phyloP scores from a whole-genome alignment of 768 basidiomycete genomes.

The Glaciozyma martinii region DNA sequence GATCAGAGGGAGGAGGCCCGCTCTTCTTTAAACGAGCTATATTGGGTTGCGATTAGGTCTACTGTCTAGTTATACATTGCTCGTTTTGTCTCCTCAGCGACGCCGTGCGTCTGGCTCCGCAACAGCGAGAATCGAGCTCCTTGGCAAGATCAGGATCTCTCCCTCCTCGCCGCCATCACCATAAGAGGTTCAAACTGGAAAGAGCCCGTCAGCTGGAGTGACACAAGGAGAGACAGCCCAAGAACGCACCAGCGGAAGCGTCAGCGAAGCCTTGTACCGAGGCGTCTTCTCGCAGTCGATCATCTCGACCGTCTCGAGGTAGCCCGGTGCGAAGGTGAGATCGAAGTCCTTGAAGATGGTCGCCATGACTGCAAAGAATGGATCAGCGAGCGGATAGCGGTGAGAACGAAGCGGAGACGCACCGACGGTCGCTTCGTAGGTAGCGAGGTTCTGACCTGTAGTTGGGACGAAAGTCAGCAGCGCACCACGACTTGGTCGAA shows the following conservation, averaged over 20 bases:
- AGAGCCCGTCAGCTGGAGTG: too few relatives aligned
- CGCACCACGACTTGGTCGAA: not conserved
- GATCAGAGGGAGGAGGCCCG: too few relatives aligned
- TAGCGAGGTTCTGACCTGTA: slow-evolving; percentile 19
- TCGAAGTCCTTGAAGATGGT: slow-evolving; percentile 13
- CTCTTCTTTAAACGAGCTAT: too few relatives aligned
- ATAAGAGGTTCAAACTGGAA: too few relatives aligned
- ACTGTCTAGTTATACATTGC: too few relatives aligned
- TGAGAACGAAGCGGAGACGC: not conserved
- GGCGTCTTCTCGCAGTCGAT: slow-evolving; percentile 7
- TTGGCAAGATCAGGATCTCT: too few relatives aligned
- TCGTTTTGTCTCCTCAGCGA: too few relatives aligned
- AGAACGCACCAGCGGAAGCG: slow-evolving; percentile 14
- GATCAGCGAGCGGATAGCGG: not conserved
- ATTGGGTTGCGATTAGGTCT: too few relatives aligned
- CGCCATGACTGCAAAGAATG: slow-evolving; percentile 2
- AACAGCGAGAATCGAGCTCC: too few relatives aligned
- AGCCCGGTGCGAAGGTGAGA: slow-evolving; percentile 15
- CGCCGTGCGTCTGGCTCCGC: too few relatives aligned
- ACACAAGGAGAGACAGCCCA: too few relatives aligned
- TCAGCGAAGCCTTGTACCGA: slow-evolving; percentile 5
- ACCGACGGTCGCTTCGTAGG: slow-evolving; percentile 15
- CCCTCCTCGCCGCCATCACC: too few relatives aligned
- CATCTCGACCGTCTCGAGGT: slow-evolving; percentile 17
- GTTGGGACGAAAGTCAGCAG: not conserved